Base-by-base conservation (phyloP, 2,329 filamentous ascomycete species). In the Capronia coronata region DNA sequence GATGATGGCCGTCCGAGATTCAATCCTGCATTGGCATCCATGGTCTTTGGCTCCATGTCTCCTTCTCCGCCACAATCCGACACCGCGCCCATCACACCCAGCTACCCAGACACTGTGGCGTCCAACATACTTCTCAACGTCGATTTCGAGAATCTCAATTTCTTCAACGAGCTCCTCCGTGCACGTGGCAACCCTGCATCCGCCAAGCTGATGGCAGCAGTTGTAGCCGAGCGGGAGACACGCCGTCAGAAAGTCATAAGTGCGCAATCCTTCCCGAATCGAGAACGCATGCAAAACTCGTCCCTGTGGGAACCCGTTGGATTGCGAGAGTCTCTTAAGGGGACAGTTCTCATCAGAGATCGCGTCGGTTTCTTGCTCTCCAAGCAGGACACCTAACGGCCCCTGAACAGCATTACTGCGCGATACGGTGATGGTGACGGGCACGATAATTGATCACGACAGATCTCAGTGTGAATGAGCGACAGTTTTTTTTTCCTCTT, bases 11-110 rank as follows among this genome's bases (percentile, higher is more conserved):
- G 50, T 25, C 42, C 52, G 3, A 50, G 47, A 30, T 48, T 51
- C 43, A 61, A 61, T 43, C 58, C 58, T 19, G 55, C 52, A 14
- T 47, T 61, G 38, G 49, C 57, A 25, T 48, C 55, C 8, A 59
- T 61, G 58, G 58, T 61, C 8, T 61, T 61, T 56, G 58, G 58
- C 11, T 61, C 58, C 11, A 55, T 53, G 37, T 55, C 56, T 13
- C 49, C 54, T 16, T 41, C 46, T 13, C 49, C 46, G 10, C 51
- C 51, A 21, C 49, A 49, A 14, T 46, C 48, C 8, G 51, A 55
- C 29, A 23, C 49, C 14, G 21, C 40, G n/a, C 43, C 49, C 6
- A 32, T 29, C 2, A 19, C 21, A 14, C 30, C 45, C 8, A 46
- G 39, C 10, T 51, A 49, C 43, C 34, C 44, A 44, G 51, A 51